Evolutionary conservation across 1,284 basidiomycete species (phyloP).

Genomic region (Pascua guehoae): DNA sequence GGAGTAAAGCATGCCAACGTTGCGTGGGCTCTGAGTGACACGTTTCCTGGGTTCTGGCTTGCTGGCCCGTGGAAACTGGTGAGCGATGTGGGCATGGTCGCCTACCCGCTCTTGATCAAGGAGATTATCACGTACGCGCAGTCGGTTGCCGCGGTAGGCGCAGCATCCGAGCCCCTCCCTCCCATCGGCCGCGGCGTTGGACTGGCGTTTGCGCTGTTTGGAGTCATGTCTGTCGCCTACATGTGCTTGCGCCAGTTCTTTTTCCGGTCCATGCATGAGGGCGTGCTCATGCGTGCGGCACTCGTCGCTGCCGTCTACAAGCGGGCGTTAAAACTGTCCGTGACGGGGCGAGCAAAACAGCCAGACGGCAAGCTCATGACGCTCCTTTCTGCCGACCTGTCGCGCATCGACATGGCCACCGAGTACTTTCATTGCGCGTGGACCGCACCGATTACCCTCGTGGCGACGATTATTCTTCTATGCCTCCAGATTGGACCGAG

Average conservation of each 20-base stretch:
- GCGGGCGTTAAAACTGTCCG: conserved; percentile 66
- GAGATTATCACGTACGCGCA: conserved; percentile 7
- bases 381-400: conserved; percentile 62
- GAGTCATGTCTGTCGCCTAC: not conserved
- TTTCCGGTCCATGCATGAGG: conserved; percentile 41
- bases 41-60: not conserved
- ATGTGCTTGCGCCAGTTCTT: not conserved
- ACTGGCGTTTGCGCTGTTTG: conserved; percentile 1
- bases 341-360: conserved; percentile 67
- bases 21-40: not conserved
- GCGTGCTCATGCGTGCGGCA: conserved; percentile 70
- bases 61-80: not conserved
- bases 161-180: not conserved
- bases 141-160: not conserved
- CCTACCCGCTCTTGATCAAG: conserved; percentile 3
- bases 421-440: not conserved
- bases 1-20: not conserved
- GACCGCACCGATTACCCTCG: conserved; percentile 15
- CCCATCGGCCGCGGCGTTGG: not conserved
- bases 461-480: conserved; percentile 33
- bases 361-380: conserved; percentile 69
- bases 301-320: conserved; percentile 80
- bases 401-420: not conserved
- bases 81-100: not conserved
- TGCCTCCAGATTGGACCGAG: conserved; percentile 60